These are phyloP conservation scores for Isoetes taiwanensis DNA, from an alignment of 75 land plant genomes.

Conservation along the genomic window DNA sequence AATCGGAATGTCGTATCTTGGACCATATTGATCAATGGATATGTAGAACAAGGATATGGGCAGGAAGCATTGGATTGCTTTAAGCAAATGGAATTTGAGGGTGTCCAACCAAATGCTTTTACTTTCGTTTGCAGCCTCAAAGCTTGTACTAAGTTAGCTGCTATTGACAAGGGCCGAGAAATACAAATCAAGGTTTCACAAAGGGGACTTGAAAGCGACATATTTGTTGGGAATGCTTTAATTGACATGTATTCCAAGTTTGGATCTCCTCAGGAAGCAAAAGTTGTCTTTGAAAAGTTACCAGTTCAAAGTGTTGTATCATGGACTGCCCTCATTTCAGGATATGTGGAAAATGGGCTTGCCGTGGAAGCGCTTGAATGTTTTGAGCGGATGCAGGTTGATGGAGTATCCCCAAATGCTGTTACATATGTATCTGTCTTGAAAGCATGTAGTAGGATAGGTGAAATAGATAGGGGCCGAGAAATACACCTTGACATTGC, in stretches of 20 bases:
- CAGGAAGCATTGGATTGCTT: conserved; percentile 2
- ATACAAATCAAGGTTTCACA: conserved; percentile 21
- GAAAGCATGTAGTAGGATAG: neutral
- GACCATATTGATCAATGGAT: conserved; percentile 8
- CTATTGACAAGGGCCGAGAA: conserved; percentile 23
- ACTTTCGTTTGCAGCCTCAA: conserved; percentile 14
- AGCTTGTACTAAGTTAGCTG: neutral
- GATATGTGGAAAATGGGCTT: conserved; percentile 23
- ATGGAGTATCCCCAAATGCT: conserved; percentile 22
- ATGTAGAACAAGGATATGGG: conserved; percentile 5
- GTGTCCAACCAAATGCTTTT: conserved; percentile 10
- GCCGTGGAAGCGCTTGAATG: conserved; percentile 15
- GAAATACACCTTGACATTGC: neutral
- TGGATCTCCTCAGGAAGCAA: neutral
- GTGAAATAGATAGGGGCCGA: neutral
- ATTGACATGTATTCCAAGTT: conserved; percentile 31
- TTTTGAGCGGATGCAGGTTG: conserved; percentile 20
- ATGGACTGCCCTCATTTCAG: conserved; percentile 25
- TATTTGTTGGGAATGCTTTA: conserved; percentile 23
- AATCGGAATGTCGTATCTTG: conserved; percentile 6
- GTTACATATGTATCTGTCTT: too few relatives aligned
- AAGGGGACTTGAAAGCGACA: conserved; percentile 21
- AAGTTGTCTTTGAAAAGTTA: neutral
- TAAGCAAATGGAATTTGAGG: conserved; percentile 14
- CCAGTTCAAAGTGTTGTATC: conserved; percentile 13